phyloP scores from a whole-genome alignment of 1,284 basidiomycete species.

The Coriolopsis trogii region DNA sequence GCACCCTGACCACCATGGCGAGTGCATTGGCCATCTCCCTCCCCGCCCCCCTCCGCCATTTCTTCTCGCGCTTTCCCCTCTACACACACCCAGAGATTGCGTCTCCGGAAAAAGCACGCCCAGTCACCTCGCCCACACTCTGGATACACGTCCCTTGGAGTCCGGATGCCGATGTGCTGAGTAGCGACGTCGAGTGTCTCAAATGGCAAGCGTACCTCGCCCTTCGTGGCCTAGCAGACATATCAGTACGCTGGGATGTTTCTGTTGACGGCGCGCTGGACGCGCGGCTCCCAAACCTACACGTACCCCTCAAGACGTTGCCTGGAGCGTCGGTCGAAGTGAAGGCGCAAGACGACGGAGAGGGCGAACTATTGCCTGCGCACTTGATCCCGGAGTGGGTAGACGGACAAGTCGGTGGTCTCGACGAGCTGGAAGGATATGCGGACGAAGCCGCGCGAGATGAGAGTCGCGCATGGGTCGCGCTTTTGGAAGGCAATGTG shows the following conservation, averaged over 20 bases:
- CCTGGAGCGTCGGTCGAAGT: conserved; percentile 22
- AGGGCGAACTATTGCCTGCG: conserved; percentile 60
- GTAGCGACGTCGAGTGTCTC: conserved; percentile 78
- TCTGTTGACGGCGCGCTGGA: conserved; percentile 67
- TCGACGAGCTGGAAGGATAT: conserved; percentile 65
- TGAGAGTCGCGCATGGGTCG: conserved; percentile 79
- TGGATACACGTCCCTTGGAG: conserved; percentile 61
- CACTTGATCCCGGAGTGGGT: conserved; percentile 74
- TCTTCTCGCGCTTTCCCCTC: conserved; percentile 61
- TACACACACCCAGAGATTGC: conserved; percentile 49
- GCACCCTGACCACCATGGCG: conserved; percentile 9
- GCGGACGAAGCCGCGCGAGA: conserved; percentile 57
- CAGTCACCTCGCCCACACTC: conserved; percentile 52
- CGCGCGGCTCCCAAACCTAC: conserved; percentile 66
- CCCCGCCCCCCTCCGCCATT: conserved; percentile 43
- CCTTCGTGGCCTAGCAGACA: conserved; percentile 55
- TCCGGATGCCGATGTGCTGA: conserved; percentile 47
- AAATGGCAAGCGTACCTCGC: conserved; percentile 86
- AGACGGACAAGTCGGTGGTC: conserved; percentile 48
- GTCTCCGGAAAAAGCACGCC: conserved; percentile 49
- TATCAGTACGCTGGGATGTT: conserved; percentile 68
- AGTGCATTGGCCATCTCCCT: conserved; percentile 26
- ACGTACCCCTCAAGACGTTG: conserved; percentile 38
- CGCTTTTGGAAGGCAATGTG: conserved; percentile 71
- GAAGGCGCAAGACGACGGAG: conserved; percentile 32